A percentile compares a stretch with the other conserved stretches of the same genome.
Evolutionary conservation across 306 rosid species (phyloP).

Genomic region (Luffa acutangula): DNA sequence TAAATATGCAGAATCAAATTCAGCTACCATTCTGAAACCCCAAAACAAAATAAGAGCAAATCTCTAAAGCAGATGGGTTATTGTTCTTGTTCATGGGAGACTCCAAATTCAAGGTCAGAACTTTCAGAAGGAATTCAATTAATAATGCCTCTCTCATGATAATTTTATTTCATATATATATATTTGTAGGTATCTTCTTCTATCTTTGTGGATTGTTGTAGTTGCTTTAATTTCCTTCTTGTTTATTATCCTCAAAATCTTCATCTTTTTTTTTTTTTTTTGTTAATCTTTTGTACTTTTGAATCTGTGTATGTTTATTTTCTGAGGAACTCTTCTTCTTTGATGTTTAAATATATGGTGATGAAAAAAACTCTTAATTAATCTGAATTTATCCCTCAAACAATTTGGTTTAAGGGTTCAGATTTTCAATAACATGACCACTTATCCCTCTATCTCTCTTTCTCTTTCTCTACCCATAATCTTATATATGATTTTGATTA

Average conservation of each 20-base stretch:
- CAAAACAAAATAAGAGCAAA: background rate
- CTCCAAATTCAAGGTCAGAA: constrained; percentile 42
- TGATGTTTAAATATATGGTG: background rate
- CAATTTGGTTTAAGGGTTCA: background rate
- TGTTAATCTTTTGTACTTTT: background rate
- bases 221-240: background rate
- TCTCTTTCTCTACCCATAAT: background rate
- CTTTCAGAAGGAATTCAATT: constrained; percentile 31
- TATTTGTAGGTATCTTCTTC: background rate
- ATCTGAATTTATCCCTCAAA: background rate
- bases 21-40: constrained; percentile 39
- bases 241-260: background rate
- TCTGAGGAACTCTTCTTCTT: background rate
- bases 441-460: background rate
- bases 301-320: constrained; percentile 19
- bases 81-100: background rate
- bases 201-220: background rate
- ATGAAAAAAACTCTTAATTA: background rate
- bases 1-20: constrained; percentile 68
- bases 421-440: background rate
- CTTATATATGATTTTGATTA: background rate
- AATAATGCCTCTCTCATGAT: background rate
- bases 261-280: background rate
- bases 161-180: background rate
- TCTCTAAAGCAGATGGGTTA: background rate